Evolutionary conservation across 1,284 basidiomycete species (phyloP).

Genomic region (Cutaneotrichosporon mucoides): DNA sequence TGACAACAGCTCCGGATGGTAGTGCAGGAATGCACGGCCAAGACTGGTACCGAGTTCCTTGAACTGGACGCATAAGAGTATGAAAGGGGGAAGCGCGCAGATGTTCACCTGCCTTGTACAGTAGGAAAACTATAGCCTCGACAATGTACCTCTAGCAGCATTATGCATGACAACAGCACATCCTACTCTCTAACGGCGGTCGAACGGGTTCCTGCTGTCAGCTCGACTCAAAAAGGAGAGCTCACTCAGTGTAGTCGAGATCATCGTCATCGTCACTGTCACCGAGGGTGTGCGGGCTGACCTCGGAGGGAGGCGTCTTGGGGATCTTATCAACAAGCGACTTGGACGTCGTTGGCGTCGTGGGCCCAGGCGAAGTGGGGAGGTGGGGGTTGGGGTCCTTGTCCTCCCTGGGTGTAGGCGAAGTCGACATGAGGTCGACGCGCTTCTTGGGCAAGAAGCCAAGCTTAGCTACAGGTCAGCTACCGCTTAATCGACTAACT

Average conservation of each 20-base stretch:
- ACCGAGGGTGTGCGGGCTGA: slow-evolving; percentile 27
- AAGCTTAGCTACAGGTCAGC: slow-evolving; percentile 38
- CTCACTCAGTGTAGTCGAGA: slow-evolving; percentile 48
- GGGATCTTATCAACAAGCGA: slow-evolving; percentile 39
- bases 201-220: slow-evolving; percentile 43
- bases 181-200: slow-evolving; percentile 12
- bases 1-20: slow-evolving; percentile 39
- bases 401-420: slow-evolving; percentile 24
- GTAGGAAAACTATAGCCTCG: background rate
- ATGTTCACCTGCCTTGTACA: too few species aligned
- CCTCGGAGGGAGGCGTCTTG: slow-evolving; percentile 36
- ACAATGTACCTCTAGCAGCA: too few species aligned
- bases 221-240: too few species aligned
- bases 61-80: background rate
- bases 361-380: slow-evolving; percentile 18
- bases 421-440: slow-evolving; percentile 44
- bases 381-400: slow-evolving; percentile 34
- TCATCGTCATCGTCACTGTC: slow-evolving; percentile 45
- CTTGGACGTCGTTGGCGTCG: slow-evolving; percentile 2
- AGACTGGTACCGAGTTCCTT: slow-evolving; percentile 28
- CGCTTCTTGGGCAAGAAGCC: slow-evolving; percentile 49
- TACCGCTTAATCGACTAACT: slow-evolving; percentile 9
- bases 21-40: slow-evolving; percentile 44
- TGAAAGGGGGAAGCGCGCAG: too few species aligned
- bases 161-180: too few species aligned